Percentiles rank a stretch among this genome's conserved stretches.
Evolutionary conservation across 345 rosid species (phyloP).

Genomic region (Populus euphratica): DNA sequence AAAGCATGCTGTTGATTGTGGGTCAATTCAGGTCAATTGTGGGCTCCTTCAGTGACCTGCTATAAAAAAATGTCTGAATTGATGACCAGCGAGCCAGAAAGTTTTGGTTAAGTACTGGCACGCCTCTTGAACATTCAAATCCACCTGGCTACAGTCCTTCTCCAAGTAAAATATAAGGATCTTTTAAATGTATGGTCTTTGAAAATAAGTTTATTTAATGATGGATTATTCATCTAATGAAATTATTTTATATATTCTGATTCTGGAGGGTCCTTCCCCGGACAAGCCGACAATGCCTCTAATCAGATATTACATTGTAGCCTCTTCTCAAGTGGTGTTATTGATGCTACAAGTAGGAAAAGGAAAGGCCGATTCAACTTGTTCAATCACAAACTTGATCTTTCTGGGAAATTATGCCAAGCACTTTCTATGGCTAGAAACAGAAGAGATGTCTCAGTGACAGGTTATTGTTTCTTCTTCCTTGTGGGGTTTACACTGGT

Average conservation of each 20-base stretch:
- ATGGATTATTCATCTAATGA: not conserved
- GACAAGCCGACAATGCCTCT: conserved; percentile 4
- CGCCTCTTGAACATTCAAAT: not conserved
- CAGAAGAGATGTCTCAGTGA: not conserved
- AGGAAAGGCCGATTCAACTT: not conserved
- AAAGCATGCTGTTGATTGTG: no score
- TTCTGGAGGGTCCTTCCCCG: not conserved
- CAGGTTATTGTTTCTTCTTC: not conserved
- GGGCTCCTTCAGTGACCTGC: not conserved
- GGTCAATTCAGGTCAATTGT: no score
- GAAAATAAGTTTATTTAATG: not conserved
- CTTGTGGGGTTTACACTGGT: conserved; percentile 3
- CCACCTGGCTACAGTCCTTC: not conserved
- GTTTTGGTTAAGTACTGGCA: not conserved
- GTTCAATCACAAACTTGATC: conserved; percentile 3
- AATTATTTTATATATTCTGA: not conserved
- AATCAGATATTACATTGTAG: not conserved
- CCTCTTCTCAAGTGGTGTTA: not conserved
- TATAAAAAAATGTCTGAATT: not conserved
- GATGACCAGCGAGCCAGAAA: not conserved
- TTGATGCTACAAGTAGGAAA: not conserved
- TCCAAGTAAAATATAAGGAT: not conserved
- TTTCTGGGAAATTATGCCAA: conserved; percentile 1
- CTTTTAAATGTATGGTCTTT: not conserved
- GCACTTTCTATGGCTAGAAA: not conserved